These are phyloP conservation scores for Schizochytrium sp. DNA, from an alignment of 108 stramenopile species.

Conservation along the genomic window DNA sequence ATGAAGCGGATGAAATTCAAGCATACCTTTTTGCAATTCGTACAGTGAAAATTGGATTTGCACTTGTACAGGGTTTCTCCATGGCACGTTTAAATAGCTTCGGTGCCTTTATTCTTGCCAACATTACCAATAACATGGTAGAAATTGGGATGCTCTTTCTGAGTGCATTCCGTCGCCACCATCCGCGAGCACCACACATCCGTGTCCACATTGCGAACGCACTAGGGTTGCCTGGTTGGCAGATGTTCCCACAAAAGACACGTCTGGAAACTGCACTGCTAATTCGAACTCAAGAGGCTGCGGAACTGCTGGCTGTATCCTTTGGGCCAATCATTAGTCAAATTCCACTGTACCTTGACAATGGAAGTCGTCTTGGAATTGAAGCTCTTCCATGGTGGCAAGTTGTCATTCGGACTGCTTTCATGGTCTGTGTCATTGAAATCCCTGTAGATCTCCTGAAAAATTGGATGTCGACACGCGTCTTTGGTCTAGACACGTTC, in stretches of 20 bases:
- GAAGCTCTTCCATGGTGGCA: background rate
- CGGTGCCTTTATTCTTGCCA: background rate
- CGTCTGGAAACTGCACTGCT: conserved; percentile 12
- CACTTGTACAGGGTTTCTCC: background rate
- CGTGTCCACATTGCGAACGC: background rate
- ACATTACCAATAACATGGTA: background rate
- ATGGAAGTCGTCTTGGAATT: background rate
- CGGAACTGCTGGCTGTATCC: background rate
- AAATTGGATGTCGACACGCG: conserved; percentile 21
- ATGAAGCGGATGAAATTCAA: conserved; percentile 26
- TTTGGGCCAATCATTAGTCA: conserved; percentile 19
- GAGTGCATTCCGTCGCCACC: background rate
- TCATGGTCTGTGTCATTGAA: background rate
- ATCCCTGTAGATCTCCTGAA: background rate
- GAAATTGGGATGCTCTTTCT: background rate
- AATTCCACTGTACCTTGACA: conserved; percentile 1
- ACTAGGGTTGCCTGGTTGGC: background rate
- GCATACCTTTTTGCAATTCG: conserved; percentile 40
- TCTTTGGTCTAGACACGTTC: conserved; percentile 30
- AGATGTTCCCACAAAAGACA: conserved; percentile 34
- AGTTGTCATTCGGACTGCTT: background rate
- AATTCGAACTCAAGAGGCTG: background rate
- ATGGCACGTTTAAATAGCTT: background rate
- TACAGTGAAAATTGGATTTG: background rate
- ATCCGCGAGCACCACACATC: conserved; percentile 11